Evolutionary conservation across 2,329 filamentous ascomycete species (phyloP).

Genomic region (Rhinocladiella mackenziei): DNA sequence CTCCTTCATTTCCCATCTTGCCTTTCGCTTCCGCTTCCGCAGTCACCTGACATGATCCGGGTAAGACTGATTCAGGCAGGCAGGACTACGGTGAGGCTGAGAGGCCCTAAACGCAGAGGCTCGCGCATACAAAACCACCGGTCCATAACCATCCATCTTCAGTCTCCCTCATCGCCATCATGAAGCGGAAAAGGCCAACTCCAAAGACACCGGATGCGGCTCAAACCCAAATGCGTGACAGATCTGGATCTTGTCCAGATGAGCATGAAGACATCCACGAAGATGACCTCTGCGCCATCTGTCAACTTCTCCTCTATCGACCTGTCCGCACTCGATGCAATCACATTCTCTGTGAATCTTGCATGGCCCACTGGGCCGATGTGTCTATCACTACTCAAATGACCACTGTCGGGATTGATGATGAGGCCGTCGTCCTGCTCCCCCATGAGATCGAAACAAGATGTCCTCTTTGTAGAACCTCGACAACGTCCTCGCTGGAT

Average conservation of each 20-base stretch:
- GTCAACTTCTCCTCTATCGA: constrained; percentile 24
- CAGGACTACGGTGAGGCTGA: no score
- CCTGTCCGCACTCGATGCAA: constrained; percentile 25
- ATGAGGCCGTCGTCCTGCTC: constrained; percentile 17
- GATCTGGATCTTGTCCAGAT: neutral
- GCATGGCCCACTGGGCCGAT: constrained; percentile 28
- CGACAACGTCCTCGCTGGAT: constrained; percentile 19
- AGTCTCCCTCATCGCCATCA: neutral
- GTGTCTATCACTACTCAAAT: constrained; percentile 25
- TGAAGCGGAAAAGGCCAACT: neutral
- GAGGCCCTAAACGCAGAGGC: no score
- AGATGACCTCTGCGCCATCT: constrained; percentile 28
- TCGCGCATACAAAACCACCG: no score
- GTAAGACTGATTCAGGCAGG: no score
- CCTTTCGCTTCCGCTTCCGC: no score
- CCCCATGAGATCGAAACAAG: constrained; percentile 25
- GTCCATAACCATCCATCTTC: neutral
- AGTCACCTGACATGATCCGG: no score
- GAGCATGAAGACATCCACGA: constrained; percentile 21
- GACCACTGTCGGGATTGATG: constrained; percentile 23
- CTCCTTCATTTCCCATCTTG: no score
- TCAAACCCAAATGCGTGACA: neutral
- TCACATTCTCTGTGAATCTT: constrained; percentile 26
- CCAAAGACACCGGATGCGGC: neutral
- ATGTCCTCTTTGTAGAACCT: constrained; percentile 28